Percentiles rank a stretch among this genome's conserved stretches.
These are phyloP conservation scores for Paecilomyces sp. DNA, from an alignment of 2,329 filamentous ascomycete genomes.

Conservation along the genomic window DNA sequence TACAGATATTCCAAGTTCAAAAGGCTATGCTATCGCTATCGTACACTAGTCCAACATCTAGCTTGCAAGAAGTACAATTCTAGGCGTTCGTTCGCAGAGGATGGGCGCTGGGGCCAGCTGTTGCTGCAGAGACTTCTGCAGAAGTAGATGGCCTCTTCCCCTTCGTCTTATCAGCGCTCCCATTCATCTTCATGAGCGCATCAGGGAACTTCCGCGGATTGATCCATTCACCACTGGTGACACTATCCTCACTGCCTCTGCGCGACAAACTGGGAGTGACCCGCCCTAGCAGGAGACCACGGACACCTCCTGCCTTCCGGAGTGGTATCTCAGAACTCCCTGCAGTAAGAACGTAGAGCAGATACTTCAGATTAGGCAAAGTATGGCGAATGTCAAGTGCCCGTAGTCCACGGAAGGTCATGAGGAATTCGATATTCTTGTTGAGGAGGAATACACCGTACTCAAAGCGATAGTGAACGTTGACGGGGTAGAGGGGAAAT, in stretches of 20 bases:
- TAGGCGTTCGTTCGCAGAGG: background rate
- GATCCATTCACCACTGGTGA: slow-evolving; percentile 21
- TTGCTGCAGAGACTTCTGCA: background rate
- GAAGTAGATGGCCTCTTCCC: slow-evolving; percentile 8
- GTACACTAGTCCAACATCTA: background rate
- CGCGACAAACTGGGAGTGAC: slow-evolving; percentile 31
- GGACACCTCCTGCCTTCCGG: slow-evolving; percentile 48
- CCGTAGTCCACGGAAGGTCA: slow-evolving; percentile 61
- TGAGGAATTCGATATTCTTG: slow-evolving; percentile 76
- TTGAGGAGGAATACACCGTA: slow-evolving; percentile 96
- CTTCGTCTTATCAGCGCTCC: slow-evolving; percentile 13
- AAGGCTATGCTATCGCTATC: background rate
- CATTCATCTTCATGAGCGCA: slow-evolving; percentile 19
- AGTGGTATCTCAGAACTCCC: slow-evolving; percentile 58
- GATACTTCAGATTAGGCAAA: slow-evolving; percentile 85
- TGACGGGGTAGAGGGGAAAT: slow-evolving; percentile 74
- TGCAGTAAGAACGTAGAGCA: slow-evolving; percentile 82
- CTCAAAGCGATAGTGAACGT: slow-evolving; percentile 82
- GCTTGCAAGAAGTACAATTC: background rate
- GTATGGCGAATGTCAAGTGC: slow-evolving; percentile 89
- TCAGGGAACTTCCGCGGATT: slow-evolving; percentile 20
- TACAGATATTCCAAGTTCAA: background rate
- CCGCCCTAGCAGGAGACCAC: slow-evolving; percentile 36
- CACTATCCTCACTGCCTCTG: slow-evolving; percentile 34
- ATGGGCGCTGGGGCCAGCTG: background rate